Base-by-base conservation (phyloP, 768 basidiomycete genomes). In the Neoboletus magnificus region DNA sequence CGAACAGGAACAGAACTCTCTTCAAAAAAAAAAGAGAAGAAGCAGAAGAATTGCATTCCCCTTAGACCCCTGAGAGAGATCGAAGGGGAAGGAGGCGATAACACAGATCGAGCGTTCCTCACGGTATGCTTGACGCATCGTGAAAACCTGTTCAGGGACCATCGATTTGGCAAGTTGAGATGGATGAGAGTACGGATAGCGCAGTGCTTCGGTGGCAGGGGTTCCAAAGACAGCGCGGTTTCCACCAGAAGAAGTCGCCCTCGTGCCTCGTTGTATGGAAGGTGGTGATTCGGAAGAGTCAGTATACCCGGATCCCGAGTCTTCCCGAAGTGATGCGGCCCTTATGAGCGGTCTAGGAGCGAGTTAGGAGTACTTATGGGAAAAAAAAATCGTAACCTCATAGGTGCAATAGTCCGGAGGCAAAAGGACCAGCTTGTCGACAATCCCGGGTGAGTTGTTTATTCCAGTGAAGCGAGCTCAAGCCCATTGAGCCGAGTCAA, bases 221-320 rank as follows among this genome's bases (percentile, higher is more conserved):
- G 44, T 61, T 61, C 55, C 52, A 52, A 61, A 46, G 55, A 29
- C 41, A 48, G 58, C 30, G 50, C 44, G 54, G 57, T 55, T 50
- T 59, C 50, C 47, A 47, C 47, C 27, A 45, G 63, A 62, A 66
- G 57, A 44, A n/a, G n/a, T n/a, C 35, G 35, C 23, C 63, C 61
- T 66, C 61, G 58, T 66, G 66, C 44, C 40, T 52, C 45, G 25
- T 41, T 13, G 48, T 47, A 49, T 41, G 33, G 52, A 54, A 47
- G 49, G 27, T 51, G 51, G 52, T 47, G 62, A 44, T 50, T 45
- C 35, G 54, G 62, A 67, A 58, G 50, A 29, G 42, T 6, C 23
- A 36, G 33, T 16, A 23, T 11, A 48, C 33, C 27, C 27, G 27
- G 27, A 27, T n/a, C 27, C 64, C 64, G 64, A 57, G 32, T 49